Conservation (phyloP, 768 basidiomycete genomes). For the Lentinula sp. region DNA sequence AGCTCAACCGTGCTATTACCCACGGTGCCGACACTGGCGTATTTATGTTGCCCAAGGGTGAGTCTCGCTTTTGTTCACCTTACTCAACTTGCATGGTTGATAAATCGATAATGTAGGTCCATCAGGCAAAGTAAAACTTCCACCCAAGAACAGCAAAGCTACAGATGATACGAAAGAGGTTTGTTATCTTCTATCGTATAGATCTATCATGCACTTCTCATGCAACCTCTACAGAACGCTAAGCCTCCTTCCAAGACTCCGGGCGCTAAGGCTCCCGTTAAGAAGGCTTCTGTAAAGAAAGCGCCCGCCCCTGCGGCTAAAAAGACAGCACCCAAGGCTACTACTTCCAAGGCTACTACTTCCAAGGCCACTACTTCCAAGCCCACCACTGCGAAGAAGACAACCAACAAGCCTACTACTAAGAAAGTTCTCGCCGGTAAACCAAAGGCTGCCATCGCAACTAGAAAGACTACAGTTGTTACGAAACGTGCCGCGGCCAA, state of each 20-base stretch:
- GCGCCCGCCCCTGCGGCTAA: slow-evolving; percentile 20
- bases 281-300: slow-evolving; percentile 31
- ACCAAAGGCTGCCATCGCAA: slow-evolving; percentile 28
- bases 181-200: slow-evolving; percentile 1
- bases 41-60: slow-evolving; percentile 27
- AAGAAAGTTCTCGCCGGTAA: slow-evolving; percentile 27
- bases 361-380: slow-evolving; percentile 25
- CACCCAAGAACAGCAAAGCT: slow-evolving; percentile 43
- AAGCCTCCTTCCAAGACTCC: slow-evolving; percentile 40
- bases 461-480: slow-evolving; percentile 27
- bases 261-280: slow-evolving; percentile 14
- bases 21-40: slow-evolving; percentile 50
- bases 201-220: background rate
- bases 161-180: slow-evolving; percentile 18
- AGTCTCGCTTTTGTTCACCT: background rate
- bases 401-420: slow-evolving; percentile 17
- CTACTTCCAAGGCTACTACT: slow-evolving; percentile 24
- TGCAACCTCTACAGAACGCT: slow-evolving; percentile 31
- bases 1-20: slow-evolving; percentile 70
- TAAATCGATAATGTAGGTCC: slow-evolving; percentile 21
- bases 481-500: slow-evolving; percentile 52
- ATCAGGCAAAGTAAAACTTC: slow-evolving; percentile 62
- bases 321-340: slow-evolving; percentile 30
- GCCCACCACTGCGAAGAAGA: slow-evolving; percentile 24
- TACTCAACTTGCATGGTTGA: too few relatives aligned